Evolutionary conservation across 202 grass and related monocot species (phyloP), one percentile per base, ranked within the genome.

Genomic region (Dendrocalamus latiflorus): DNA sequence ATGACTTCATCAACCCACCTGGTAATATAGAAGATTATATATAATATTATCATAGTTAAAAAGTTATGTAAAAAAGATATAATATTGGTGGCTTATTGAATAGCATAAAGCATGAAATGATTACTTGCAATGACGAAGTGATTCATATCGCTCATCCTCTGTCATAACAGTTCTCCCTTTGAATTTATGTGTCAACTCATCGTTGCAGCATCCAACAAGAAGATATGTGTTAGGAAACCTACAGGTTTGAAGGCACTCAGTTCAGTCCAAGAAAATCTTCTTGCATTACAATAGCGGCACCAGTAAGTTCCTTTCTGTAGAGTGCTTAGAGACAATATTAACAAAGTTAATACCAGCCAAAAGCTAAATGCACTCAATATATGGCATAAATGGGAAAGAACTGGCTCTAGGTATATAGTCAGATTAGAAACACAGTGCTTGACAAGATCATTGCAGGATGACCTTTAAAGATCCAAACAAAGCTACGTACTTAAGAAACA

Each of bases 1-100:
- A 99, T 99, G 37, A 99, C 96, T 90, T 99, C 96, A 82, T 99
- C 96, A 54, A 99, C 96, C 96, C 96, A 99, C 83, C 95, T 98
- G 51, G 16, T 51, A 58, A 86, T 65, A 80, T 16, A 78, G 58
- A 79, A 78, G 13, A 66, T 37, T 33, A 84, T 36, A 75, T 56
- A 63, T 10, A 57, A 75, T 51, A 68, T 85, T 60, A 80, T 11
- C 65, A 30, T 78, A 58, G 26, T 49, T 38, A 56, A 45, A 41
- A 59, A 72, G n/a, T n/a, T 34, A 10, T 2, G 0, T 39, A 45
- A 81, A 2, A 63, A 68, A 79, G 33, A 24, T 50, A 76, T 38
- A 70, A 17, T 44, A 36, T 47, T 47, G 1, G 9, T 13, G 22
- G 70, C 18, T 79, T 18, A 44, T 34, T 25, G 39, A 45, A 75